Evolutionary conservation across 2,329 filamentous ascomycete species (phyloP), one percentile per base, ranked within the genome.

Genomic region (Nemania bipapillata): DNA sequence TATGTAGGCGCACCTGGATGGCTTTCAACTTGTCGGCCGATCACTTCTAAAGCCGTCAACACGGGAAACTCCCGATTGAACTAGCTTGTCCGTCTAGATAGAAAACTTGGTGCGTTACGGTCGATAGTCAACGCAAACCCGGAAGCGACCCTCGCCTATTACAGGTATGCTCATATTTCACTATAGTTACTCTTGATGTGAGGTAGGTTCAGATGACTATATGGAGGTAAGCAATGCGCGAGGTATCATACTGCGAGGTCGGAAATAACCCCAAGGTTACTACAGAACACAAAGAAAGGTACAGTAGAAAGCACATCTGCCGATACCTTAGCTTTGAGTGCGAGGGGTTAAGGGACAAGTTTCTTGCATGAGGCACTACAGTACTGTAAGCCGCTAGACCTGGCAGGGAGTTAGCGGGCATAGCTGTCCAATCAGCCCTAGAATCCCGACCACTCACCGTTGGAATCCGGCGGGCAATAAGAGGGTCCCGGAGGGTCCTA

Each of bases 301-400:
- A 32, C 42, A 47, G 37, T 40, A 40, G 37, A 40, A 11, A 63
- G 68, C 55, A 69, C 66, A 74, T 74, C 70, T 75, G 74, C 73
- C 73, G 73, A 75, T 60, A 70, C 65, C 68, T 49, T 66, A 70
- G 67, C 68, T 49, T 66, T 59, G 54, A 70, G 37, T 56, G 65
- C 57, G 66, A 66, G 66, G 65, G 65, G 60, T 30, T 63, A 63
- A 63, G 71, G 71, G 72, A 65, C 70, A 70, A 72, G 45, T 24
- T 8, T 8, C 45, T 49, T 20, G 20, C 22, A 49, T 8, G 52
- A 22, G 24, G 42, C 47, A 62, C 50, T 62, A 42, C 32, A 17
- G 37, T 12, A 12, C 17, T 45, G 40, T 45, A 53, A 53, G 56
- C 35, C 65, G 61, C 71, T 75, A 74, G 28, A 28, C 69, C 62